Conservation (phyloP, 176 grass and related monocot genomes). For the Lolium multiflorum region DNA sequence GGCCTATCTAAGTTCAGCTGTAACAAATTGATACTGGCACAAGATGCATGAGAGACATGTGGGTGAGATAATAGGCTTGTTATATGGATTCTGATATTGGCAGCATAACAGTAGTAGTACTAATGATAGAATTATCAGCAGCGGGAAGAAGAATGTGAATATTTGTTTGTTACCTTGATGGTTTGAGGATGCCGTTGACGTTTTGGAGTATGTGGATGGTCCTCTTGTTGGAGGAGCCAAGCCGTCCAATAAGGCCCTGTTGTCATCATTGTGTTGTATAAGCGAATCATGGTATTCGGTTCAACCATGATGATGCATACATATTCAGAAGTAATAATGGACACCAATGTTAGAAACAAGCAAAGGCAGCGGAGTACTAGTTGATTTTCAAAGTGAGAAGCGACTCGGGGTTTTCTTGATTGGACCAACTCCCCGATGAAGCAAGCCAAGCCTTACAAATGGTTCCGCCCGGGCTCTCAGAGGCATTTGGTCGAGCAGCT, state of each 20-base stretch:
- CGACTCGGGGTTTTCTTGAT: no score
- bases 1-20: neutral
- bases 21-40: neutral
- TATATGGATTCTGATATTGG: neutral
- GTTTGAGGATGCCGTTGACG: slow-evolving; percentile 76
- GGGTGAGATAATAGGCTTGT: no score
- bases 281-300: neutral
- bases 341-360: no score
- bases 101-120: neutral
- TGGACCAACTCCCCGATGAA: no score
- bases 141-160: neutral
- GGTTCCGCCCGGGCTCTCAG: no score
- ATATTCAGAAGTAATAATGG: neutral
- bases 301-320: neutral
- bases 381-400: no score
- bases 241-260: slow-evolving; percentile 60
- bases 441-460: no score
- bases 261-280: neutral
- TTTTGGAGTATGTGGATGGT: slow-evolving; percentile 66
- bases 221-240: slow-evolving; percentile 68
- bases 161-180: slow-evolving; percentile 54
- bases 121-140: neutral
- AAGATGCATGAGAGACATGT: neutral
- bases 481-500: no score
- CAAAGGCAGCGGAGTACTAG: no score